A percentile compares a stretch with the other conserved stretches of the same genome.
Evolutionary conservation across 2,329 filamentous ascomycete genomes (phyloP).

Genomic region (Colletotrichum theobromicola): DNA sequence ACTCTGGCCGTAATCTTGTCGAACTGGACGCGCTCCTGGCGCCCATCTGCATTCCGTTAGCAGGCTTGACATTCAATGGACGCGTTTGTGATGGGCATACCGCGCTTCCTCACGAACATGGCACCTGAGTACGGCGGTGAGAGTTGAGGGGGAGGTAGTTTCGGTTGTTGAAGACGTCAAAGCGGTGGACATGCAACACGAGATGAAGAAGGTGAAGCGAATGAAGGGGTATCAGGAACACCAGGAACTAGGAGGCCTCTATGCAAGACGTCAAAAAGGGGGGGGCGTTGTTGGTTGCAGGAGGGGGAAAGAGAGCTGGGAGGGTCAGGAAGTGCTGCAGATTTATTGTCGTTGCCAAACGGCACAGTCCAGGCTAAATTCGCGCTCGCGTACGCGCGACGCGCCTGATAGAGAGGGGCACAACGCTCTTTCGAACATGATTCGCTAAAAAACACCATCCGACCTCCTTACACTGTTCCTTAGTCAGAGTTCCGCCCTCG

Average conservation of each 20-base stretch:
- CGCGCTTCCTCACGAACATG: slow-evolving; percentile 70
- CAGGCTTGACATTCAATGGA: background rate
- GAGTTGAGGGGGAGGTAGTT: background rate
- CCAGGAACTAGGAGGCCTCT: background rate
- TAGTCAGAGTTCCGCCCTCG: slow-evolving; percentile 4
- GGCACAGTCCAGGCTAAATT: background rate
- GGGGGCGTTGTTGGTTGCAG: slow-evolving; percentile 7
- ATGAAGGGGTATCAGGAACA: slow-evolving; percentile 5
- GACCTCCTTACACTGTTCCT: background rate
- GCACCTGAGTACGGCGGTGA: slow-evolving; percentile 28
- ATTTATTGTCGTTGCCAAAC: slow-evolving; percentile 9
- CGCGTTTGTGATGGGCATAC: slow-evolving; percentile 44
- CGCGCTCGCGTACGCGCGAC: slow-evolving; percentile 23
- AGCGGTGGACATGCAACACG: background rate
- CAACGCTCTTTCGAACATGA: background rate
- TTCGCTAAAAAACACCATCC: background rate
- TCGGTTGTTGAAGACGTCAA: background rate
- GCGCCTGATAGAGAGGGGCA: slow-evolving; percentile 18
- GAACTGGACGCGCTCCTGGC: slow-evolving; percentile 99
- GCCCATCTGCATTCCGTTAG: slow-evolving; percentile 72
- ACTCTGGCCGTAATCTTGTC: slow-evolving; percentile 99
- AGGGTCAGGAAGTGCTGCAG: slow-evolving; percentile 17
- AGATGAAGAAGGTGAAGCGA: background rate
- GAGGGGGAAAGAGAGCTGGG: background rate
- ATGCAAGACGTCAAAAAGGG: background rate